Evolutionary conservation across 768 basidiomycete genomes (phyloP), one percentile per base, ranked within the genome.

Genomic region (Boletus rubescentipes): DNA sequence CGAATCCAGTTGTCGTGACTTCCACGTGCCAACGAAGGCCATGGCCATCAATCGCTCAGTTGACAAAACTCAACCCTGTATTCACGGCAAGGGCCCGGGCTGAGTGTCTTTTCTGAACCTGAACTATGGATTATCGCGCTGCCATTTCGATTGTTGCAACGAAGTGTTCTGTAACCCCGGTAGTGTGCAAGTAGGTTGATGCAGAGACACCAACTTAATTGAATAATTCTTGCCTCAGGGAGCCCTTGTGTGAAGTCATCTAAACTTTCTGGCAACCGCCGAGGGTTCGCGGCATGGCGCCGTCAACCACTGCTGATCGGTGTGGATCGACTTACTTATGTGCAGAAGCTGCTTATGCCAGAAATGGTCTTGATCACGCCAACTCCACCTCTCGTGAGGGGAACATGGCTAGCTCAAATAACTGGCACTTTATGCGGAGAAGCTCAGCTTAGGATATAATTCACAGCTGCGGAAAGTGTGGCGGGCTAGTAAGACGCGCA

Each of bases 11-110:
- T 6, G 16, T 39, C 42, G 26, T 57, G 40, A 49, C 26, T 9
- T 41, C 58, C 55, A 55, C 46, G 58, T 55, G 55, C 40, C 31
- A 46, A 43, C 48, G 41, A 49, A 59, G 34, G 7, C 18, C 34
- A 35, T 14, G 6, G 26, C 29, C 21, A 36, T 50, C 31, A 30
- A 35, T 40, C 16, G 9, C 12, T 37, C 16, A 29, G n/a, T 15
- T 21, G 18, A 29, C 29, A 37, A 18, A 18, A n/a, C 41, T n/a
- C 34, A 23, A 11, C 21, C 20, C 31, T 23, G 35, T 36, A 46
- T 30, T 10, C 38, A 26, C 23, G 5, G 9, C 34, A 35, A 37
- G 15, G 32, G n/a, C n/a, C n/a, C n/a, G n/a, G n/a, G 35, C 34
- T 21, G 18, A 26, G 20, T 6, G 15, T 34, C 16, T 30, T 23